Evolutionary conservation across 768 basidiomycete genomes (phyloP), one percentile per base, ranked within the genome.

Genomic region (Leccinum fibrillosum): DNA sequence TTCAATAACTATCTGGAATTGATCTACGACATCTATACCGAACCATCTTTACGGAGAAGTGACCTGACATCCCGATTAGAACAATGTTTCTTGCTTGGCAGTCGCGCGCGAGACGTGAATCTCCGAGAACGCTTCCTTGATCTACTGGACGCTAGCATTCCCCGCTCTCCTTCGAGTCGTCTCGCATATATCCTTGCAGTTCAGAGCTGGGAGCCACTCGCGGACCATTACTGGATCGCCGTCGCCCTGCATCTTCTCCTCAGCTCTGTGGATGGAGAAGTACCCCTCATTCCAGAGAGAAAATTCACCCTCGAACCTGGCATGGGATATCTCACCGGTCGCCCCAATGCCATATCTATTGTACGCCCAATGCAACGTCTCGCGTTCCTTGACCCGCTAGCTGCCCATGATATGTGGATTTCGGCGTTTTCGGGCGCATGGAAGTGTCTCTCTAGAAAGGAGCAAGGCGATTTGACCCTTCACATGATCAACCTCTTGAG

Each of bases 51-150:
- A 48, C 88, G 93, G 44, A 86, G 95, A 45, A 96, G 92, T 56
- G 97, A 99, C 63, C 78, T 99, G 60, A 99, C 97, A 2, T 88
- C 90, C 44, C 86, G 94, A 11, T 80, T 99, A 17, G 97, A 99
- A 68, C 88, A 90, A 28, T 88, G 94, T 1, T 99, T 98, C 78
- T 79, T 98, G 35, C 79, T 98, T 28, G 97, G 96, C 5, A 94
- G 92, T 71, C 86, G 92, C 30, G 88, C 90, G 2, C 83, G 87
- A 62, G 94, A 98, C 68, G 78, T 88, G 0, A 72, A 75, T 9
- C 79, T 97, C 25, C 84, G 97, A 50, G 88, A 89, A 58, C 81
- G 83, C 42, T 99, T 98, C 75, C 80, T 98, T 65, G 92, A 94
- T 69, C 80, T 97, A 45, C 78, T 98, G 61, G 95, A 98, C 65